A percentile compares a stretch with the other conserved stretches of the same genome.
Conservation (phyloP, 805 yeast species). For the Myxozyma mucilagina region DNA sequence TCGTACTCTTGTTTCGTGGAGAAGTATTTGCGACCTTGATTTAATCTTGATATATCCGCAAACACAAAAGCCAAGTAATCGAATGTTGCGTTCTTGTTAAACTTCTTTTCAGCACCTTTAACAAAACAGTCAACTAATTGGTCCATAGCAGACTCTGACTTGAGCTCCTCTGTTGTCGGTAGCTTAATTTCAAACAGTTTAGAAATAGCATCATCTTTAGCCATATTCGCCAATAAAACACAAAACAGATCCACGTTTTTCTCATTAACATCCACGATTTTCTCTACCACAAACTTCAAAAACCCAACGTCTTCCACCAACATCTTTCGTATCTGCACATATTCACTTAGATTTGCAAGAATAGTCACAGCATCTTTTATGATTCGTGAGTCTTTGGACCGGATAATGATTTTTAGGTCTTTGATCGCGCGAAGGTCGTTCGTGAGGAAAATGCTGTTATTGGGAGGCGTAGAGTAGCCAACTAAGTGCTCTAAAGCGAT, state of each 20-base stretch:
- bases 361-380: conserved; percentile 61
- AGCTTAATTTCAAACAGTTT: conserved; percentile 14
- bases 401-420: conserved; percentile 64
- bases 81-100: conserved; percentile 70
- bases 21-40: conserved; percentile 62
- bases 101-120: conserved; percentile 69
- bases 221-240: conserved; percentile 80
- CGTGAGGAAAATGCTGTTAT: conserved; percentile 64
- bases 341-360: conserved; percentile 79
- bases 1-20: conserved; percentile 72
- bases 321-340: conserved; percentile 58
- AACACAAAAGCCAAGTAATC: conserved; percentile 87
- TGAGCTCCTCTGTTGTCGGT: conserved; percentile 5
- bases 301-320: conserved; percentile 67
- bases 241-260: conserved; percentile 76
- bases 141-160: conserved; percentile 52
- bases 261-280: conserved; percentile 49
- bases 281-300: conserved; percentile 36
- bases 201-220: conserved; percentile 66
- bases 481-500: conserved; percentile 83
- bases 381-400: conserved; percentile 39
- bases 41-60: conserved; percentile 75
- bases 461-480: conserved; percentile 73
- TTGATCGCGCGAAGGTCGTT: conserved; percentile 69
- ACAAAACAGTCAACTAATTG: conserved; percentile 88